Conservation (phyloP, 352 stramenopile species). For the Phytopythium montanum region DNA sequence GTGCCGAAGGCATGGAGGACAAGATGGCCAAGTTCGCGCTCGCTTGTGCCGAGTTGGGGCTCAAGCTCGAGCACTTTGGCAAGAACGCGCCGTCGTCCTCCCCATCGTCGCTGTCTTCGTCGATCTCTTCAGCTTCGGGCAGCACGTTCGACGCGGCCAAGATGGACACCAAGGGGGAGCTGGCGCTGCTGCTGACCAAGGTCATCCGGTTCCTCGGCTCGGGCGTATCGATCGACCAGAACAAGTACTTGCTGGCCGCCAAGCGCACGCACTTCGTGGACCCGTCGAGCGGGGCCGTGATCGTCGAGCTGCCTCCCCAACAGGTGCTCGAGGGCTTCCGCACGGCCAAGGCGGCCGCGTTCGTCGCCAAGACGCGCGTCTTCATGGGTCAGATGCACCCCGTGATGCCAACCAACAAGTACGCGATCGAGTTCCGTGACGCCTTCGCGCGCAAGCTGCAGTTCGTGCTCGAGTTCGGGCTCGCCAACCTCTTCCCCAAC, state of each 20-base stretch:
- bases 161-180: conserved; percentile 23
- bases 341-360: conserved; percentile 35
- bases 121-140: not conserved
- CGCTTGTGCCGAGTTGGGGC: conserved; percentile 33
- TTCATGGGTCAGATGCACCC: conserved; percentile 51
- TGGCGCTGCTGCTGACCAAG: conserved; percentile 50
- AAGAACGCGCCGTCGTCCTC: conserved; percentile 12
- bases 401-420: conserved; percentile 30
- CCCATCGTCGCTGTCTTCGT: not conserved
- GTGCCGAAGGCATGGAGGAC: conserved; percentile 50
- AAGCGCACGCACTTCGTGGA: conserved; percentile 31
- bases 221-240: conserved; percentile 56
- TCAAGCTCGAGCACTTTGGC: conserved; percentile 57
- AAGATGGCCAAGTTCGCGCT: conserved; percentile 49
- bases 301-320: conserved; percentile 37
- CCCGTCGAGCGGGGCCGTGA: conserved; percentile 27
- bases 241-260: conserved; percentile 47
- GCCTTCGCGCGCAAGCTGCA: conserved; percentile 36
- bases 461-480: conserved; percentile 54
- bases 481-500: conserved; percentile 64
- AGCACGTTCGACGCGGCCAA: conserved; percentile 12
- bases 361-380: conserved; percentile 29
- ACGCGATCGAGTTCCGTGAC: conserved; percentile 41
- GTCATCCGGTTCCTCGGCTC: conserved; percentile 56
- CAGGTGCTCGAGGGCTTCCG: conserved; percentile 52